A percentile compares a stretch with the other conserved stretches of the same genome.
These are phyloP conservation scores for Globisporangium ultimum DNA, from an alignment of 352 stramenopile species.

Conservation along the genomic window DNA sequence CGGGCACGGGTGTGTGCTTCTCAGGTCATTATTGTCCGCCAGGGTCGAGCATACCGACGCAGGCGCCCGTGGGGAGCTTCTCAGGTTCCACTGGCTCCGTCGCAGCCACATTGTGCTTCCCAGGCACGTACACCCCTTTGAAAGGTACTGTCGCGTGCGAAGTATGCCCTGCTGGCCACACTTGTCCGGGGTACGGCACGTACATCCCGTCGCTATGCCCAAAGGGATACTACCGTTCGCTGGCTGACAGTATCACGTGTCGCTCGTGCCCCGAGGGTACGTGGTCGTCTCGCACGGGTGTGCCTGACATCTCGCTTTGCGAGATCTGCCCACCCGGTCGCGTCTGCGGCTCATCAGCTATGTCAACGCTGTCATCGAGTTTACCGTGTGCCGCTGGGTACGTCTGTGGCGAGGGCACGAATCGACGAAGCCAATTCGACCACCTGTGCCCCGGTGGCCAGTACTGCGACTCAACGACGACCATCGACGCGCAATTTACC, in stretches of 20 bases:
- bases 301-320: constrained; percentile 94
- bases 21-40: constrained; percentile 96
- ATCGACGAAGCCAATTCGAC: constrained; percentile 87
- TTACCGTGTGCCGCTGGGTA: constrained; percentile 91
- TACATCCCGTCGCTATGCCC: constrained; percentile 95
- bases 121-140: constrained; percentile 94
- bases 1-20: constrained; percentile 88
- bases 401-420: constrained; percentile 92
- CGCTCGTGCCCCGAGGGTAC: constrained; percentile 93
- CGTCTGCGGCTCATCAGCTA: constrained; percentile 89
- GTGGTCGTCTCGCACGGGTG: constrained; percentile 89
- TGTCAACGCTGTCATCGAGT: constrained; percentile 83
- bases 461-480: constrained; percentile 86
- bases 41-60: constrained; percentile 79
- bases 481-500: constrained; percentile 81
- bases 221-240: constrained; percentile 91
- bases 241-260: constrained; percentile 95
- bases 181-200: constrained; percentile 92
- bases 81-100: constrained; percentile 84
- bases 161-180: constrained; percentile 93
- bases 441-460: constrained; percentile 92
- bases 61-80: constrained; percentile 93
- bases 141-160: constrained; percentile 85
- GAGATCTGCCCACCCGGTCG: constrained; percentile 93
- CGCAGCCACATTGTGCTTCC: constrained; percentile 94